Percentiles rank a stretch among this genome's conserved stretches.
phyloP scores from a whole-genome alignment of 2,329 filamentous ascomycete genomes.

The Aspergillus spinulosporus region DNA sequence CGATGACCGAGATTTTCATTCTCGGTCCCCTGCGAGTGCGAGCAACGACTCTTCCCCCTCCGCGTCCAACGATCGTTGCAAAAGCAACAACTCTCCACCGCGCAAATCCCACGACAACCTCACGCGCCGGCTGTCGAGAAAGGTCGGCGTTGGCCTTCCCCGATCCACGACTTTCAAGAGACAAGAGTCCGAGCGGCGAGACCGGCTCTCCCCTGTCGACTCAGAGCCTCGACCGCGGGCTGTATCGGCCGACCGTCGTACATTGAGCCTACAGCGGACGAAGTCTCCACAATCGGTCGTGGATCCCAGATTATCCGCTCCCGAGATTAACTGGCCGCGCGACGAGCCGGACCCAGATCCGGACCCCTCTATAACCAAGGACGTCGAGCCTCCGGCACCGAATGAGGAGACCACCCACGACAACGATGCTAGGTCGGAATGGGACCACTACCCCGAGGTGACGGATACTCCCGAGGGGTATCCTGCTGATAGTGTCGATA shows the following conservation, averaged over 20 bases:
- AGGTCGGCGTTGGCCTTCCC: conserved; percentile 74
- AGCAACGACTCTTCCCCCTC: conserved; percentile 18
- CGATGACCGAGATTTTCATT: conserved; percentile 39
- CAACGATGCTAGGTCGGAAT: conserved; percentile 29
- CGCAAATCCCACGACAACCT: conserved; percentile 34
- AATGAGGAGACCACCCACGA: conserved; percentile 34
- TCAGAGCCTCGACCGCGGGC: conserved; percentile 64
- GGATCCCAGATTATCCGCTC: conserved; percentile 42
- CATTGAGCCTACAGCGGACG: conserved; percentile 46
- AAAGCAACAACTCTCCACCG: conserved; percentile 15
- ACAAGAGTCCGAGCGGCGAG: conserved; percentile 76
- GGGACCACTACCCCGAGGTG: conserved; percentile 30
- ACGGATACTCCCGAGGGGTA: conserved; percentile 28
- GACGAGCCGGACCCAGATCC: conserved; percentile 27
- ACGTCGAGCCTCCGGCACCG: conserved; percentile 33
- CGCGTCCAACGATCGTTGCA: conserved; percentile 18
- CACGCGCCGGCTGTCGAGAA: conserved; percentile 39
- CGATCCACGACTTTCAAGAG: conserved; percentile 77
- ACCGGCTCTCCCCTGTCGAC: conserved; percentile 67
- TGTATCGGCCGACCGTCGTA: conserved; percentile 57
- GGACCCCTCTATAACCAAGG: conserved; percentile 26
- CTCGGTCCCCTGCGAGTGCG: conserved; percentile 25
- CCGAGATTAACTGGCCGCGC: conserved; percentile 41
- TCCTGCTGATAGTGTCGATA: conserved; percentile 57
- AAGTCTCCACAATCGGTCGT: conserved; percentile 43